phyloP scores from a whole-genome alignment of 2,329 filamentous ascomycete species.

The Annulohypoxylon truncatum region DNA sequence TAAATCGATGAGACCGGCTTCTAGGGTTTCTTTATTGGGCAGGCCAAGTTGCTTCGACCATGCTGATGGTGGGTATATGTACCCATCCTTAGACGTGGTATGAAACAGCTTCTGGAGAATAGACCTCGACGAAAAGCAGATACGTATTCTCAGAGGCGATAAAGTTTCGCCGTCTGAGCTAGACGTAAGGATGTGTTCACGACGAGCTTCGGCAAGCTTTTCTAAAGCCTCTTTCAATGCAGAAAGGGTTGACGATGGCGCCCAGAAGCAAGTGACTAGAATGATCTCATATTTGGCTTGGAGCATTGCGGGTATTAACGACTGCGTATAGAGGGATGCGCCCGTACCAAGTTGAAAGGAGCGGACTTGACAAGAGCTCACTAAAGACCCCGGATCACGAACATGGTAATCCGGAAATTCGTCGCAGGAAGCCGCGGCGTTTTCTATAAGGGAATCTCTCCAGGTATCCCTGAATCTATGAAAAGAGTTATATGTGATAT shows the following conservation, averaged over 20 bases:
- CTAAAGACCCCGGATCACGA: slow-evolving; percentile 57
- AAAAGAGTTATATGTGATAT: slow-evolving; percentile 10
- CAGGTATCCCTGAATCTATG: slow-evolving; percentile 43
- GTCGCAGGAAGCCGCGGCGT: slow-evolving; percentile 15
- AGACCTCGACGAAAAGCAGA: slow-evolving; percentile 81
- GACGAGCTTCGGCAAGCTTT: slow-evolving; percentile 63
- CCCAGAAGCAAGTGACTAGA: slow-evolving; percentile 87
- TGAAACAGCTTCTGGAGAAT: slow-evolving; percentile 81
- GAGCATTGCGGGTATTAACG: slow-evolving; percentile 71
- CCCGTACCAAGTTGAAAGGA: slow-evolving; percentile 64
- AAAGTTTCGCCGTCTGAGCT: slow-evolving; percentile 25
- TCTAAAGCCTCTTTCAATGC: slow-evolving; percentile 68
- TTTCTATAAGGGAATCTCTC: slow-evolving; percentile 35
- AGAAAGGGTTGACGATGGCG: slow-evolving; percentile 70
- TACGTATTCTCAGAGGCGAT: slow-evolving; percentile 67
- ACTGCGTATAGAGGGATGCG: slow-evolving; percentile 64
- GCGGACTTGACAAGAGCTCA: slow-evolving; percentile 60
- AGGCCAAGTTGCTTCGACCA: slow-evolving; percentile 74
- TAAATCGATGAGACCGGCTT: slow-evolving; percentile 72
- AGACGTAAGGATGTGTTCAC: slow-evolving; percentile 52
- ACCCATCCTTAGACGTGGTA: slow-evolving; percentile 70
- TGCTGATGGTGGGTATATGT: slow-evolving; percentile 66
- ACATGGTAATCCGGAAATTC: slow-evolving; percentile 64
- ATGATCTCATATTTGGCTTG: slow-evolving; percentile 73
- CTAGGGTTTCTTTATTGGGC: slow-evolving; percentile 63